phyloP scores from a whole-genome alignment of 371 early-diverging fungal genomes.

The Actinomortierella wolfii region DNA sequence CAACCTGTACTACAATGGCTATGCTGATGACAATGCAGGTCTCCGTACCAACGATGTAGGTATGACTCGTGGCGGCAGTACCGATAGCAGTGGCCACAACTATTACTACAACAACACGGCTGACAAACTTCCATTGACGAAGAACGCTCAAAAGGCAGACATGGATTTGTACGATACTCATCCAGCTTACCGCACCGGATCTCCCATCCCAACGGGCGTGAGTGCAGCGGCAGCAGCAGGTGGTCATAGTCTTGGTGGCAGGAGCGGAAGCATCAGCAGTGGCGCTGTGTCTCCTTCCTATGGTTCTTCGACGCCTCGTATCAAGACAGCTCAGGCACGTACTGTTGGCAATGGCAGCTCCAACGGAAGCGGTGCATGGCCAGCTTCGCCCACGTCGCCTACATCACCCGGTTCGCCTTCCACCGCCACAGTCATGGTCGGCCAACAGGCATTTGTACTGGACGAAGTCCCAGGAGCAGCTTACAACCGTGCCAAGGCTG shows the following conservation, averaged over 20 bases:
- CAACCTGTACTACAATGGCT: conserved; percentile 13
- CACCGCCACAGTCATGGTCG: conserved; percentile 1
- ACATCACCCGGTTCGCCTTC: no score
- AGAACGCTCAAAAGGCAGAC: no score
- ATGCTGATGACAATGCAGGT: not conserved
- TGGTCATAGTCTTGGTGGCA: no score
- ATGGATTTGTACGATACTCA: not conserved
- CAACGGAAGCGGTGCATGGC: no score
- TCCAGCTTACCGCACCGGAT: conserved; percentile 8
- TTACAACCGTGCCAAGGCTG: conserved; percentile 5
- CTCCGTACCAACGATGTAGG: no score
- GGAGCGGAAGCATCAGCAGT: not conserved
- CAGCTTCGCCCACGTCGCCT: no score
- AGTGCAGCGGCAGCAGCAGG: no score
- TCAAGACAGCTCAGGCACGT: no score
- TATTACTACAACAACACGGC: conserved; percentile 1
- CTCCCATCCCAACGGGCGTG: conserved; percentile 1
- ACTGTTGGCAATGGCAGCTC: no score
- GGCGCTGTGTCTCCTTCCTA: not conserved
- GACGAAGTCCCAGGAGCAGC: conserved; percentile 11
- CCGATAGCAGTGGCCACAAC: not conserved
- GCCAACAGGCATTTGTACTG: conserved; percentile 19
- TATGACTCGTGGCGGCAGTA: no score
- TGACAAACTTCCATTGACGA: not conserved
- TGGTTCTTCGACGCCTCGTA: conserved; percentile 6